Percentiles rank a stretch among this genome's conserved stretches.
Evolutionary conservation across 2,329 filamentous ascomycete species (phyloP).

Genomic region (Dichotomopilus funicola): DNA sequence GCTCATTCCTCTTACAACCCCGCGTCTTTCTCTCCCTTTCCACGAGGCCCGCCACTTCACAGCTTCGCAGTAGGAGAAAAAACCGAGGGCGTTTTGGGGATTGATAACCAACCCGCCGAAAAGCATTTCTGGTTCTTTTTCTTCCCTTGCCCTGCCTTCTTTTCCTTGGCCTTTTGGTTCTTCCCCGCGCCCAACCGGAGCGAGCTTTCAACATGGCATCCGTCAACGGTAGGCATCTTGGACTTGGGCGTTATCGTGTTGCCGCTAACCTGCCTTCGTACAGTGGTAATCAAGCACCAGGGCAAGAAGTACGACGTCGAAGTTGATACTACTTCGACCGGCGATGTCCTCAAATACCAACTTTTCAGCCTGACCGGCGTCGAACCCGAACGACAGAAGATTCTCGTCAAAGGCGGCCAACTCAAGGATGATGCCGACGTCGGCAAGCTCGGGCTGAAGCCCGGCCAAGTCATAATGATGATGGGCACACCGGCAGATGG

Average conservation of each 20-base stretch:
- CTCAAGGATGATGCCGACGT: slow-evolving; percentile 93
- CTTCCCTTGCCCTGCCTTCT: background rate
- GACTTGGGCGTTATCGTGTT: background rate
- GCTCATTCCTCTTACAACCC: slow-evolving; percentile 4
- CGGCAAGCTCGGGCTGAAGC: slow-evolving; percentile 75
- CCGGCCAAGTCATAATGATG: slow-evolving; percentile 88
- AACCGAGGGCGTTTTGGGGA: background rate
- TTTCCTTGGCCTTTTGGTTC: background rate
- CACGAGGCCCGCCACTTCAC: slow-evolving; percentile 12
- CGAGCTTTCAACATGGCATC: slow-evolving; percentile 16
- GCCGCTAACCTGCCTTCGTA: slow-evolving; percentile 20
- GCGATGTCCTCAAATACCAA: slow-evolving; percentile 93
- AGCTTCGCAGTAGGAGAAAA: no score
- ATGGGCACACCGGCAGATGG: slow-evolving; percentile 79
- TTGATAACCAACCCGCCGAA: no score
- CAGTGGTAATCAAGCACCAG: slow-evolving; percentile 89
- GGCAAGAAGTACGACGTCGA: slow-evolving; percentile 95
- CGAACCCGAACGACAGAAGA: slow-evolving; percentile 93
- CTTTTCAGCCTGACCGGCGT: slow-evolving; percentile 93
- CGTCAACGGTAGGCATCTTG: slow-evolving; percentile 16
- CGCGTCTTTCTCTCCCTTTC: slow-evolving; percentile 18
- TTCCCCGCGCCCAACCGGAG: background rate
- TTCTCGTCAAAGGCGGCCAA: slow-evolving; percentile 87
- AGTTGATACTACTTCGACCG: slow-evolving; percentile 73
- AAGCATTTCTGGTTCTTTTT: background rate